Conservation (phyloP, 192 early-diverging fungal genomes). For the Hyaloraphidium curvatum region DNA sequence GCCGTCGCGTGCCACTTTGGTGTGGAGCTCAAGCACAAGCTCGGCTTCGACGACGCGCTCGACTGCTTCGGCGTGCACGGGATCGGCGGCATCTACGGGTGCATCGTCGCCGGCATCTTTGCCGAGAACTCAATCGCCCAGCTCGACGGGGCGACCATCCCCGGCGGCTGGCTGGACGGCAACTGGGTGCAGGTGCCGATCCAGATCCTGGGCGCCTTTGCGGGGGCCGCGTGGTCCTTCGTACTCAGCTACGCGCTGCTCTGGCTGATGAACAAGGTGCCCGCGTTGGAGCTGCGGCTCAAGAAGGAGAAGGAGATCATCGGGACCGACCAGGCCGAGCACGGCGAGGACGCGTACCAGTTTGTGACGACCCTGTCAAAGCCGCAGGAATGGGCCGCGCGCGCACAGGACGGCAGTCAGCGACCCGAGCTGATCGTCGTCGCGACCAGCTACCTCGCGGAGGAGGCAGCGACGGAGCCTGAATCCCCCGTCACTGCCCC, state of each 20-base stretch:
- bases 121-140: constrained; percentile 51
- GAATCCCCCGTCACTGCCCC: no score
- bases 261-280: constrained; percentile 28
- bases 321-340: constrained; percentile 7
- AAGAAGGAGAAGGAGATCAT: constrained; percentile 27
- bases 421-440: no score
- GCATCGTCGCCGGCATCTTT: constrained; percentile 74
- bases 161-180: no score
- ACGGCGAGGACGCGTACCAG: constrained; percentile 6
- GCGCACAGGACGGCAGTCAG: no score
- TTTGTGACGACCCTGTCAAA: no score
- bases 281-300: constrained; percentile 29
- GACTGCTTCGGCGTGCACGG: constrained; percentile 55
- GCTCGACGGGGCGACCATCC: no score
- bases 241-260: constrained; percentile 30
- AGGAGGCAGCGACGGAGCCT: no score
- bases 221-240: constrained; percentile 42
- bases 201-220: constrained; percentile 42
- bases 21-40: constrained; percentile 62
- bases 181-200: constrained; percentile 44
- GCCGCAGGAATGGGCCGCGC: no score
- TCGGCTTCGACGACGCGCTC: constrained; percentile 79
- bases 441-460: no score
- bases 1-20: constrained; percentile 61
- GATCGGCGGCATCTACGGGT: constrained; percentile 50